phyloP scores from a whole-genome alignment of 306 rosid species.

The Cucumis sativus region Cucumber_9930_V3 NC_026657.2:13972001-13972500 shows the following conservation, averaged over 20 bases:
- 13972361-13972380: slow-evolving; percentile 55
- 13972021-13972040: background rate
- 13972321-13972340: slow-evolving; percentile 57
- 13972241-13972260: slow-evolving; percentile 54
- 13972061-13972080: background rate
- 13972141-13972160: slow-evolving; percentile 21
- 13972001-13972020: background rate
- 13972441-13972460: slow-evolving; percentile 71
- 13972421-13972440: slow-evolving; percentile 49
- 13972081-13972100: background rate
- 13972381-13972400: slow-evolving; percentile 15
- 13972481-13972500: slow-evolving; percentile 49
- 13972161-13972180: slow-evolving; percentile 18
- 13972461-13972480: slow-evolving; percentile 43
- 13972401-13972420: slow-evolving; percentile 44
- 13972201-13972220: slow-evolving; percentile 30
- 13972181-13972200: background rate
- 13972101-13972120: slow-evolving; percentile 20
- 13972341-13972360: slow-evolving; percentile 83
- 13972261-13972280: slow-evolving; percentile 57
- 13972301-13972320: slow-evolving; percentile 51
- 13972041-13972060: background rate
- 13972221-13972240: slow-evolving; percentile 5
- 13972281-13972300: slow-evolving; percentile 64
- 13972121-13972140: slow-evolving; percentile 36